A percentile compares a stretch with the other conserved stretches of the same genome.
phyloP scores from a whole-genome alignment of 345 rosid species.

The thale cress (Arabidopsis thaliana) region TAIR10.1 NC_003076.8:22475001-22475500 shows the following conservation, averaged over 20 bases:
- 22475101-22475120: constrained; percentile 16
- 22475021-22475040: background rate
- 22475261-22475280: constrained; percentile 21
- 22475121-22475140: constrained; percentile 56
- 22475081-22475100: constrained; percentile 15
- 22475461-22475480: constrained; percentile 53
- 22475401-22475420: constrained; percentile 55
- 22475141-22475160: constrained; percentile 64
- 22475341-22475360: constrained; percentile 69
- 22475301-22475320: constrained; percentile 22
- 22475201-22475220: constrained; percentile 47
- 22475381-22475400: constrained; percentile 56
- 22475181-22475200: constrained; percentile 52
- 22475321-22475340: constrained; percentile 60
- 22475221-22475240: constrained; percentile 66
- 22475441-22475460: constrained; percentile 59
- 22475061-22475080: constrained; percentile 14
- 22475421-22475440: constrained; percentile 89
- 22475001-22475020: constrained; percentile 2
- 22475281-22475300: background rate
- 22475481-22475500: constrained; percentile 73
- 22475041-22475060: background rate
- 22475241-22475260: constrained; percentile 78
- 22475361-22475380: constrained; percentile 76
- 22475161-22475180: constrained; percentile 47